Evolutionary conservation across 78 protist genomes (phyloP).

Genomic region (Tieghemostelium lacteum): DNA sequence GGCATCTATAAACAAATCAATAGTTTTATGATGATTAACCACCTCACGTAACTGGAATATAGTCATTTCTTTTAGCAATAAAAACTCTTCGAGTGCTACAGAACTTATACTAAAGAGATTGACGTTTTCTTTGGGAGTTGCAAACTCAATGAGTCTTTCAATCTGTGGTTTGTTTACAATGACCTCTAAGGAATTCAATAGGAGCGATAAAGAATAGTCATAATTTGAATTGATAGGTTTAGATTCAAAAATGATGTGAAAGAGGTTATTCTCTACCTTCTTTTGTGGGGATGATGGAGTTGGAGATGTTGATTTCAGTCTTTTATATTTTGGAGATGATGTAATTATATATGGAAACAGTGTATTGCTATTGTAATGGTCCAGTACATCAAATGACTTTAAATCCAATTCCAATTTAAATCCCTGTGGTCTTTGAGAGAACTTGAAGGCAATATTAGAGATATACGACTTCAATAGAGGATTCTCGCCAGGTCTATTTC

Average conservation of each 20-base stretch:
- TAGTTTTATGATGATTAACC: constrained; percentile 71
- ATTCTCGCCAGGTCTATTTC: constrained; percentile 11
- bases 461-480: constrained; percentile 39
- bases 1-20: constrained; percentile 61
- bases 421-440: constrained; percentile 65
- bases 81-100: constrained; percentile 63
- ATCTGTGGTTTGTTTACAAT: constrained; percentile 61
- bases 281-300: not conserved
- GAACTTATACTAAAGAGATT: constrained; percentile 52
- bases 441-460: constrained; percentile 38
- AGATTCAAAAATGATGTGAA: constrained; percentile 59
- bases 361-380: constrained; percentile 12
- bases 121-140: constrained; percentile 72
- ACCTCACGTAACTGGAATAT: constrained; percentile 68
- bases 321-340: constrained; percentile 61
- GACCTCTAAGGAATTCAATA: constrained; percentile 51
- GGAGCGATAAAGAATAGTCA: constrained; percentile 44
- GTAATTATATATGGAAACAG: constrained; percentile 65
- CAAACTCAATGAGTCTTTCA: constrained; percentile 76
- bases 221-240: constrained; percentile 53
- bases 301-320: not conserved
- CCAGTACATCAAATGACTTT: constrained; percentile 56
- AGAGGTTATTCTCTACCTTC: constrained; percentile 6
- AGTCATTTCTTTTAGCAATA: constrained; percentile 73
- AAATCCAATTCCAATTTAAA: constrained; percentile 58